Conservation (phyloP, 2,329 filamentous ascomycete species). For the Colletotrichum sp. region DNA sequence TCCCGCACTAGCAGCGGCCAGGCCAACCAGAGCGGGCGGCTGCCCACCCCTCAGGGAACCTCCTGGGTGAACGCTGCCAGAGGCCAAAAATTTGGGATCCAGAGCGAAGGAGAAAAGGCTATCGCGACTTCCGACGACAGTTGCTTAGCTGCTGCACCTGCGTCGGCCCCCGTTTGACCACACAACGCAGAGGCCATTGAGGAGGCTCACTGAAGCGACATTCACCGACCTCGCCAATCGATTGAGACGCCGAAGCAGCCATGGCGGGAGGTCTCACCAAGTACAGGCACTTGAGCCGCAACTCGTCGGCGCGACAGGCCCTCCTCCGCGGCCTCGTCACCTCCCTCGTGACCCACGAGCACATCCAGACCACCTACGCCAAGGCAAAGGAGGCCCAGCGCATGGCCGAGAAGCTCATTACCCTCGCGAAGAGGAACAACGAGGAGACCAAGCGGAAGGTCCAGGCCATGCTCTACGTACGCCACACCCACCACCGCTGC, state of each 20-base stretch:
- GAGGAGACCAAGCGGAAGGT: constrained; percentile 78
- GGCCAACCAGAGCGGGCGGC: constrained; percentile 6
- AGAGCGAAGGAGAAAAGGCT: background rate
- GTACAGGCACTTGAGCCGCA: constrained; percentile 87
- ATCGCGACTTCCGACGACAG: background rate
- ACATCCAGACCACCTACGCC: constrained; percentile 92
- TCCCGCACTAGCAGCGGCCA: background rate
- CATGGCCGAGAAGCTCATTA: constrained; percentile 92
- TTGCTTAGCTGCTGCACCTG: constrained; percentile 22
- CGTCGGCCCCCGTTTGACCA: background rate
- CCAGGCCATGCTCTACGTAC: constrained; percentile 80
- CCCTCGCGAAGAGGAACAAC: constrained; percentile 90
- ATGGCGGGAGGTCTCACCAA: constrained; percentile 90
- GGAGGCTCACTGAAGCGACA: constrained; percentile 10
- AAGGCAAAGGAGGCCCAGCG: constrained; percentile 98
- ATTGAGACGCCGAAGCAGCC: constrained; percentile 9
- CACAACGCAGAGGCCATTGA: constrained; percentile 7
- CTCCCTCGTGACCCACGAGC: constrained; percentile 90
- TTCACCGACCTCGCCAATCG: background rate
- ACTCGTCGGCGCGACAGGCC: constrained; percentile 86
- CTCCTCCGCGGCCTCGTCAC: constrained; percentile 96
- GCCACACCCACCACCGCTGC: constrained; percentile 41
- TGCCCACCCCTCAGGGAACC: background rate
- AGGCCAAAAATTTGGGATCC: constrained; percentile 16
- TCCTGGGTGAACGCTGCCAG: background rate